Evolutionary conservation across 345 rosid genomes (phyloP).

Genomic region (Anacardium occidentale): DNA sequence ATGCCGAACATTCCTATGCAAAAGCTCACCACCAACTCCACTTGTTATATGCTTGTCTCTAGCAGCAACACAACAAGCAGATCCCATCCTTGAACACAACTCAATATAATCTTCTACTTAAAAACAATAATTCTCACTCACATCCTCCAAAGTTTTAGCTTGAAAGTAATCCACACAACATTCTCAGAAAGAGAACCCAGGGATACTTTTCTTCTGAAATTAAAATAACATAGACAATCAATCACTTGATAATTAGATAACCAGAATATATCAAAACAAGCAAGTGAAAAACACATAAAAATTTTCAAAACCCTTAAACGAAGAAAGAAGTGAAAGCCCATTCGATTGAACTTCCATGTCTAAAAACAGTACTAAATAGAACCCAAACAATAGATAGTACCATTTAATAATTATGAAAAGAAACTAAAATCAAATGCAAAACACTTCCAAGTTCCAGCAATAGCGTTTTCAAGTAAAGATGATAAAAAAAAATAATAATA

Average conservation of each 20-base stretch:
- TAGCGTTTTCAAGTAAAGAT: slow-evolving; percentile 10
- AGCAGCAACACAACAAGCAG: slow-evolving; percentile 95
- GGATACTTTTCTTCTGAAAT: slow-evolving; percentile 10
- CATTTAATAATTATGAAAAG: neutral
- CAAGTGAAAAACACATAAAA: slow-evolving; percentile 4
- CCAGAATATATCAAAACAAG: neutral
- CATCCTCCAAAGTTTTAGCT: slow-evolving; percentile 21
- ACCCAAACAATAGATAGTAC: neutral
- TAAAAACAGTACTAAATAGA: no score
- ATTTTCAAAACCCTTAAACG: neutral
- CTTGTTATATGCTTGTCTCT: slow-evolving; percentile 74
- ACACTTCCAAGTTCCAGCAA: slow-evolving; percentile 4
- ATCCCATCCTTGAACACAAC: slow-evolving; percentile 63
- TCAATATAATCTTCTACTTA: slow-evolving; percentile 18
- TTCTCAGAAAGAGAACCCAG: neutral
- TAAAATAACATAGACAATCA: neutral
- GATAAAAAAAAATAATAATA: no score
- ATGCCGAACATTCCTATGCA: slow-evolving; percentile 65
- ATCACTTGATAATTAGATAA: neutral
- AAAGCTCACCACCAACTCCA: slow-evolving; percentile 54
- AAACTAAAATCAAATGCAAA: neutral
- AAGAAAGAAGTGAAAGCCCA: no score
- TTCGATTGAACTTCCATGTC: no score
- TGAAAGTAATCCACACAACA: slow-evolving; percentile 9
- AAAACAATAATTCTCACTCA: slow-evolving; percentile 25